These are phyloP conservation scores for Boletus rubescentipes DNA, from an alignment of 768 basidiomycete species.

Conservation along the genomic window DNA sequence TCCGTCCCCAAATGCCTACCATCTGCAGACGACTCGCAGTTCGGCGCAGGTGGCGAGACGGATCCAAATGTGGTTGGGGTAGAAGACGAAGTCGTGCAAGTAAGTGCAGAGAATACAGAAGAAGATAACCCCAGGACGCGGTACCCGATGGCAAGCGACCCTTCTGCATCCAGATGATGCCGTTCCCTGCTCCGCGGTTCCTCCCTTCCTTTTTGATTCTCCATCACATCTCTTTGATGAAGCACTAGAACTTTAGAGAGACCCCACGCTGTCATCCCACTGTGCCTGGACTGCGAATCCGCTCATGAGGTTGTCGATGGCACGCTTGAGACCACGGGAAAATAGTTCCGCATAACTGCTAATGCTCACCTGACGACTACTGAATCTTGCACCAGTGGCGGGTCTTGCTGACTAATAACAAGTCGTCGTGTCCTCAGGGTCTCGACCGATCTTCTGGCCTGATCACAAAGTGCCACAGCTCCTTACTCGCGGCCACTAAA, in stretches of 20 bases:
- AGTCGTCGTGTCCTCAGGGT: constrained; percentile 27
- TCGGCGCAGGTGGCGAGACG: constrained; percentile 33
- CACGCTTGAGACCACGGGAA: constrained; percentile 15
- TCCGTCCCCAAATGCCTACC: constrained; percentile 14
- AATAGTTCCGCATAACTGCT: constrained; percentile 44
- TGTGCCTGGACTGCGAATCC: constrained; percentile 52
- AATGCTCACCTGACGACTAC: constrained; percentile 52
- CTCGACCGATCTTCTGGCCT: constrained; percentile 50
- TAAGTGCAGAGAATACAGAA: constrained; percentile 20
- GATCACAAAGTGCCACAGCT: constrained; percentile 42
- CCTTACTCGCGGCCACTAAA: constrained; percentile 53
- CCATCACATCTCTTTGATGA: constrained; percentile 11
- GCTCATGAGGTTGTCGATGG: constrained; percentile 52
- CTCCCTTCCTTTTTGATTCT: constrained; percentile 30
- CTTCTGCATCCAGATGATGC: neutral
- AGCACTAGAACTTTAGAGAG: constrained; percentile 5
- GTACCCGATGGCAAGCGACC: neutral
- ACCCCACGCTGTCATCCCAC: constrained; percentile 34
- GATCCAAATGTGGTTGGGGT: constrained; percentile 40
- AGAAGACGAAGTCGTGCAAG: constrained; percentile 32
- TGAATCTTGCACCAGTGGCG: constrained; percentile 13
- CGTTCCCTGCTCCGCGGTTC: neutral
- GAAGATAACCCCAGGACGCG: constrained; percentile 8
- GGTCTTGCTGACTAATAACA: too few relatives aligned
- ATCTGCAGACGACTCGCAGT: constrained; percentile 30